Evolutionary conservation across 495 filamentous ascomycete genomes (phyloP).

Genomic region (Corynascus novoguineensis): DNA sequence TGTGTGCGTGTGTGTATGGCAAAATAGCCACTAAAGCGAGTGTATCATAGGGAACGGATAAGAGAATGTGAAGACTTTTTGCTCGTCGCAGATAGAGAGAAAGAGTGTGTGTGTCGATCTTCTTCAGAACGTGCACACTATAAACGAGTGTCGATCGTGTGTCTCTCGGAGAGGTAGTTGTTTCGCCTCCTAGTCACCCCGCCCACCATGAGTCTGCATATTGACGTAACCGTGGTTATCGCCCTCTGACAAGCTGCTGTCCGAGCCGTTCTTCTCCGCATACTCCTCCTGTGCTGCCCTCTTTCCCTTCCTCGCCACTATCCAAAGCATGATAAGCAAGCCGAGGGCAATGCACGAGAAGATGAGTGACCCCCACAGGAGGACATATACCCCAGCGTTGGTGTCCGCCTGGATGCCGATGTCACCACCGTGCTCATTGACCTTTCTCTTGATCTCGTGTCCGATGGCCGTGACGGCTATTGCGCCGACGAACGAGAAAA

Average conservation of each 20-base stretch:
- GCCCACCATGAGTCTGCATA: not conserved
- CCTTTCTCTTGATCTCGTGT: conserved; percentile 26
- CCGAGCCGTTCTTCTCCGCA: conserved; percentile 1
- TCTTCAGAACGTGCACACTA: no score
- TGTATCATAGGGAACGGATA: no score
- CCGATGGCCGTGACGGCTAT: conserved; percentile 30
- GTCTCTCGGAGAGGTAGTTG: no score
- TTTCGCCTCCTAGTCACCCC: not conserved
- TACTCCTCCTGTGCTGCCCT: not conserved
- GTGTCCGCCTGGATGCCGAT: conserved; percentile 52
- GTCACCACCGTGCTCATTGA: conserved; percentile 33
- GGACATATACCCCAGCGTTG: conserved; percentile 56
- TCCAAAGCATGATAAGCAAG: not conserved
- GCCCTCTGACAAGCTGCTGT: not conserved
- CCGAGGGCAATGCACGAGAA: conserved; percentile 7
- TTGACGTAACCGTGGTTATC: not conserved
- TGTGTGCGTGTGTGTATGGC: no score
- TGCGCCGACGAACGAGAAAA: conserved; percentile 22
- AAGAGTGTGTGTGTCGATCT: no score
- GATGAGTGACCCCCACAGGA: conserved; percentile 13
- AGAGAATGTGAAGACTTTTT: no score
- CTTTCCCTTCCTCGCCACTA: not conserved
- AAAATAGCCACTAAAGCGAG: no score
- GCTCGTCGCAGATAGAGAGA: no score
- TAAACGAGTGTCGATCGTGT: not conserved